Evolutionary conservation across 2,329 filamentous ascomycete genomes (phyloP), one percentile per base, ranked within the genome.

Genomic region (Trichoderma cornu-damae): DNA sequence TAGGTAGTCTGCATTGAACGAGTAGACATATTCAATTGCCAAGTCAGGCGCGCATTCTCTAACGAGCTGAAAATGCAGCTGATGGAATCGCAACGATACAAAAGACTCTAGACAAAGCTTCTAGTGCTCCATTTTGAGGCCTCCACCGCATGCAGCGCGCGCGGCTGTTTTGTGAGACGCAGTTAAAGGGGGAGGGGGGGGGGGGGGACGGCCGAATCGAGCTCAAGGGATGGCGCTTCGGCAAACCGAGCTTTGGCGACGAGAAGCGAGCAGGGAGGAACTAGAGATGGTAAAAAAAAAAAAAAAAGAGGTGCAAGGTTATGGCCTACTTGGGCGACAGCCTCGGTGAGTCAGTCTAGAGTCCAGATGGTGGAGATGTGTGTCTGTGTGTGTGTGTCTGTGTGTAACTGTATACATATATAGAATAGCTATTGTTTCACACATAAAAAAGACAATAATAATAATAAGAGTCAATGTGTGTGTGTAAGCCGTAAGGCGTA

Each of bases 61-160:
- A 35, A 55, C 52, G 16, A 55, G 42, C 42, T 55, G 52, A 55
- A n/a, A 47, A 38, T 44, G 52, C 52, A 55, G 42, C 40, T 47
- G 34, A 55, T 37, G 6, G 40, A 44, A 32, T 35, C 32, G 49
- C 24, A 12, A 47, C 20, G 14, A 7, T 30, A 20, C 32, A 42
- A 32, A 24, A 4, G 37, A 35, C 35, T 28, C 35, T 32, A 32
- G 35, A 14, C 20, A n/a, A 54, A 46, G 30, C 4, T 47, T 14
- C 22, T n/a, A 18, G 16, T 30, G 12, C 24, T 22, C 32, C 18
- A 12, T 42, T 30, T 8, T 57, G 53, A 57, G 53, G 53, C 53
- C 53, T 57, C 26, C 20, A 32, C 46, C 47, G 24, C 37, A 34
- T 43, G 49, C 49, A 24, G 49, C 18, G 8, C 16, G 34, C 16